Evolutionary conservation across 2,329 filamentous ascomycete genomes (phyloP).

Genomic region (Zalaria sp.): DNA sequence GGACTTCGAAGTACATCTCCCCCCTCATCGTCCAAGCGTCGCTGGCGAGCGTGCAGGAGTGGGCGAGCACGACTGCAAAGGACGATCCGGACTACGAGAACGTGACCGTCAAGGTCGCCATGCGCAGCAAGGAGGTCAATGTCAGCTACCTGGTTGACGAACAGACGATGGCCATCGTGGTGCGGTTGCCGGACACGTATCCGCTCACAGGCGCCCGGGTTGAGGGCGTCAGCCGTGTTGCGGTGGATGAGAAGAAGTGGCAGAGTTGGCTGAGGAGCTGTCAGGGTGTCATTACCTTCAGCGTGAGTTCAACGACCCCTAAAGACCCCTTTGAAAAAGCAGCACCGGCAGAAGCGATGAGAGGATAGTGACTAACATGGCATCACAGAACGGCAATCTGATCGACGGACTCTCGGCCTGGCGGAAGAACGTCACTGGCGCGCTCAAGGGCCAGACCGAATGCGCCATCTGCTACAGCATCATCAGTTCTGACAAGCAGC

Average conservation of each 20-base stretch:
- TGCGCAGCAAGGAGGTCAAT: slow-evolving; percentile 58
- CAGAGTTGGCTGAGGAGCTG: slow-evolving; percentile 77
- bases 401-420: slow-evolving; percentile 79
- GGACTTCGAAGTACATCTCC: slow-evolving; percentile 75
- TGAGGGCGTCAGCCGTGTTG: slow-evolving; percentile 65
- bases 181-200: slow-evolving; percentile 67
- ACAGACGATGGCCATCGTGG: slow-evolving; percentile 65
- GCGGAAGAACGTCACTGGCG: slow-evolving; percentile 72
- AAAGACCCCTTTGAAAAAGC: slow-evolving; percentile 53
- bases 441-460: slow-evolving; percentile 83
- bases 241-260: slow-evolving; percentile 85
- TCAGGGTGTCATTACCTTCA: slow-evolving; percentile 86
- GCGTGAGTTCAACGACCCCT: slow-evolving; percentile 29
- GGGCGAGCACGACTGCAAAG: slow-evolving; percentile 36
- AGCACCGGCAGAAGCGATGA: slow-evolving; percentile 73
- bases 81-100: slow-evolving; percentile 33
- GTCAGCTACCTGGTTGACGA: slow-evolving; percentile 85
- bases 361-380: slow-evolving; percentile 58
- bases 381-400: slow-evolving; percentile 57
- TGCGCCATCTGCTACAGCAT: slow-evolving; percentile 97
- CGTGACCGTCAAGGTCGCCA: slow-evolving; percentile 56
- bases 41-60: slow-evolving; percentile 53
- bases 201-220: slow-evolving; percentile 70
- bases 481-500: slow-evolving; percentile 72
- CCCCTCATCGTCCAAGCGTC: slow-evolving; percentile 51